Percentiles rank a stretch among this genome's conserved stretches.
Evolutionary conservation across 2,329 filamentous ascomycete genomes (phyloP).

Genomic region (Colletotrichum spaethianum): DNA sequence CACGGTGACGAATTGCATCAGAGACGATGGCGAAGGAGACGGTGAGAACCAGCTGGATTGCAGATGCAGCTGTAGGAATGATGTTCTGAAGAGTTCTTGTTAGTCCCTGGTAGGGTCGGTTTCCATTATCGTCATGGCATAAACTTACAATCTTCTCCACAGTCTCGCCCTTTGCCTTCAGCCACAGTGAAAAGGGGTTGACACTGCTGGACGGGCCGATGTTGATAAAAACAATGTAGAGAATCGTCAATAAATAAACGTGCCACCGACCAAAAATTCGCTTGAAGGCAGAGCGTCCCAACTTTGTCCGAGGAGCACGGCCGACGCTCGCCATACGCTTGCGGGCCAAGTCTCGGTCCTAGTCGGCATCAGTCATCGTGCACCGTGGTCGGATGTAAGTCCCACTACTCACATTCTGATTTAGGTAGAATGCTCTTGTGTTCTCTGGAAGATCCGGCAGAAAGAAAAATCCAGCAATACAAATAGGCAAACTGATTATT

Average conservation of each 20-base stretch:
- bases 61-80: slow-evolving; percentile 35
- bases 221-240: slow-evolving; percentile 64
- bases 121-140: slow-evolving; percentile 46
- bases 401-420: slow-evolving; percentile 1
- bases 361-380: background rate
- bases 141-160: slow-evolving; percentile 66
- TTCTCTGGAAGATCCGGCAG: slow-evolving; percentile 52
- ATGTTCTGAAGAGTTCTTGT: slow-evolving; percentile 15
- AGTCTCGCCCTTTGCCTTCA: slow-evolving; percentile 59
- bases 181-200: slow-evolving; percentile 55
- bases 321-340: slow-evolving; percentile 54
- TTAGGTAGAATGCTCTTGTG: slow-evolving; percentile 49
- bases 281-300: slow-evolving; percentile 55
- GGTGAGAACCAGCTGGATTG: slow-evolving; percentile 33
- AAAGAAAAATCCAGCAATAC: slow-evolving; percentile 55
- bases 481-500: slow-evolving; percentile 58
- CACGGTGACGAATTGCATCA: slow-evolving; percentile 33
- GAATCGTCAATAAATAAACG: slow-evolving; percentile 52
- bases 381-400: too few species aligned
- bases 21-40: slow-evolving; percentile 36
- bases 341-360: slow-evolving; percentile 31
- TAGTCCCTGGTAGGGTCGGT: background rate
- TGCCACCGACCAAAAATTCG: slow-evolving; percentile 49
- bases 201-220: slow-evolving; percentile 57
- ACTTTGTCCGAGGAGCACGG: slow-evolving; percentile 65